Evolutionary conservation across 1,284 basidiomycete species (phyloP).

Genomic region (Puccinia hordei): DNA sequence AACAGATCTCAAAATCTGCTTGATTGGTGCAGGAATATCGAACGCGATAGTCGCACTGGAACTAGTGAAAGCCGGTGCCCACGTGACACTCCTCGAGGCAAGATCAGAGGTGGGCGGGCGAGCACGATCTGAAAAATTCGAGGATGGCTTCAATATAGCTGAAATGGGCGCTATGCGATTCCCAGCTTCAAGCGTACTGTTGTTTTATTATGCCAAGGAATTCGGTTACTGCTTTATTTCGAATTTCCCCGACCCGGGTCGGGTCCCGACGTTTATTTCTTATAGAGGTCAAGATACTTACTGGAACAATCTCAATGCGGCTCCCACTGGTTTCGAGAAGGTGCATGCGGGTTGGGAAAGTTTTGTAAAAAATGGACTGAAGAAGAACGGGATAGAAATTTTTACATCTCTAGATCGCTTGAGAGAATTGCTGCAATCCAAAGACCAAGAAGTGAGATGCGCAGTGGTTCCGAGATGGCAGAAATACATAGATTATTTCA

Average conservation of each 20-base stretch:
- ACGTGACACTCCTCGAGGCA: conserved; percentile 13
- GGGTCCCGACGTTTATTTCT: conserved; percentile 12
- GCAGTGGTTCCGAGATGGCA: conserved; percentile 3
- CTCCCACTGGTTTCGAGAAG: conserved; percentile 7
- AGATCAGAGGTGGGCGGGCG: conserved; percentile 12
- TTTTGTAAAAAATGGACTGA: conserved; percentile 13
- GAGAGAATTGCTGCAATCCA: not conserved
- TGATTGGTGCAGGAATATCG: conserved; percentile 22
- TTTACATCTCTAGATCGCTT: conserved; percentile 1
- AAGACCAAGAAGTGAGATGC: not conserved
- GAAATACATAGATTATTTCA: conserved; percentile 16
- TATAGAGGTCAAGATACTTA: conserved; percentile 4
- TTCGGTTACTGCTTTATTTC: conserved; percentile 12
- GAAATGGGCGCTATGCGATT: conserved; percentile 27
- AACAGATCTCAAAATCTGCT: conserved; percentile 11
- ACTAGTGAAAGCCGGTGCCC: conserved; percentile 18
- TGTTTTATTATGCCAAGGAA: conserved; percentile 19
- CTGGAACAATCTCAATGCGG: conserved; percentile 4
- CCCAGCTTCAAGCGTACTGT: conserved; percentile 20
- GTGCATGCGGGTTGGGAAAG: conserved; percentile 17
- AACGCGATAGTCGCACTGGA: conserved; percentile 15
- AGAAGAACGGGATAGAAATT: not conserved
- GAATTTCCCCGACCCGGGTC: conserved; percentile 7
- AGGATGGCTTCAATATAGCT: conserved; percentile 8
- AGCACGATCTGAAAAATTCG: conserved; percentile 9